phyloP scores from a whole-genome alignment of 1,139 yeast species.

The Debaryomyces fabryi region DNA sequence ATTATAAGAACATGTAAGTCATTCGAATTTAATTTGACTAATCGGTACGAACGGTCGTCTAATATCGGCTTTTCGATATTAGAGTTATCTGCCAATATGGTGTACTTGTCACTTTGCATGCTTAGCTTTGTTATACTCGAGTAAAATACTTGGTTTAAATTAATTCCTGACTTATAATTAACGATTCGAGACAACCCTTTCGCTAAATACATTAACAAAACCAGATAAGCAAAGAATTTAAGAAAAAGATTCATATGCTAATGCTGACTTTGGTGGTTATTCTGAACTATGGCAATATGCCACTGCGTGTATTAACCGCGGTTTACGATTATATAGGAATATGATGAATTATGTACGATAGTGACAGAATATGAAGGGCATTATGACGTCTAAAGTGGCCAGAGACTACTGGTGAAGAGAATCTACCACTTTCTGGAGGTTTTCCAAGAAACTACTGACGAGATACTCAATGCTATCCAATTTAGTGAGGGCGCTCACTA shows the following conservation, averaged over 20 bases:
- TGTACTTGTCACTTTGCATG: conserved; percentile 13
- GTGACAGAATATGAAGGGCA: neutral
- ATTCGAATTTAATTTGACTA: conserved; percentile 62
- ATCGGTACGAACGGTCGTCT: conserved; percentile 77
- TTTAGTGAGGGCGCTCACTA: conserved; percentile 48
- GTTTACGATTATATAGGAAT: neutral
- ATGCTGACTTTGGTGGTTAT: conserved; percentile 5
- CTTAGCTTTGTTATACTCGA: neutral
- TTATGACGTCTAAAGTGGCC: neutral
- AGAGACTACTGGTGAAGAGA: conserved; percentile 1
- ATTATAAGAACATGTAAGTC: conserved; percentile 74
- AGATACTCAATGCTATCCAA: conserved; percentile 47
- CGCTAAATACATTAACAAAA: conserved; percentile 8
- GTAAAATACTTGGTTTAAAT: neutral
- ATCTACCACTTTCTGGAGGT: conserved; percentile 15
- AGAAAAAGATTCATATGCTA: conserved; percentile 4
- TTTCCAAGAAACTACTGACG: conserved; percentile 30
- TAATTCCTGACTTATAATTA: conserved; percentile 1
- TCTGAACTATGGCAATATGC: neutral
- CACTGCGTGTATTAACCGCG: conserved; percentile 7
- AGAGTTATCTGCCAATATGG: conserved; percentile 23
- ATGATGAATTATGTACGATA: neutral
- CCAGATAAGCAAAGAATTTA: conserved; percentile 3
- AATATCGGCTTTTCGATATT: conserved; percentile 59
- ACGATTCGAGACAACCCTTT: conserved; percentile 7